Percentiles rank a stretch among this genome's conserved stretches.
These are phyloP conservation scores for Dryas drummondii DNA, from an alignment of 306 rosid species.

Conservation along the genomic window DNA sequence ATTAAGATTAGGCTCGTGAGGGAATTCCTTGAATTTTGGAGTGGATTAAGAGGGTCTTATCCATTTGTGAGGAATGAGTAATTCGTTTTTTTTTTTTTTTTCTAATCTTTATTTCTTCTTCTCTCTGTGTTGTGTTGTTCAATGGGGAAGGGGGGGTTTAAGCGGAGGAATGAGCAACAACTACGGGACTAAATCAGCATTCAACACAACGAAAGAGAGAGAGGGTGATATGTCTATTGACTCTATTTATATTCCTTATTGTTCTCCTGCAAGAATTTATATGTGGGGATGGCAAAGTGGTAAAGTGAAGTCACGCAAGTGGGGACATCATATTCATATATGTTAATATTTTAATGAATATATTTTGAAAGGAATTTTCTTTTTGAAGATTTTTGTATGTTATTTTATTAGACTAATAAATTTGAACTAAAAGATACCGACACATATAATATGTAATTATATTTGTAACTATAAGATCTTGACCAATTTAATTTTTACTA, in stretches of 20 bases:
- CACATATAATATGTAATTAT: too few species aligned
- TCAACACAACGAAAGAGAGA: slow-evolving; percentile 36
- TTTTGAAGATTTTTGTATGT: too few species aligned
- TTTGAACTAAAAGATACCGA: too few species aligned
- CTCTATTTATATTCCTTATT: slow-evolving; percentile 38
- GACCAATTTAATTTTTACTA: too few species aligned
- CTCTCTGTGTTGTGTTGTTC: slow-evolving; percentile 28
- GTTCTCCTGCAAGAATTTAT: slow-evolving; percentile 34
- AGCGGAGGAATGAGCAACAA: slow-evolving; percentile 63
- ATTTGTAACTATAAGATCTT: too few species aligned
- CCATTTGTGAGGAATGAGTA: slow-evolving; percentile 46
- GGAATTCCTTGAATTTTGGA: slow-evolving; percentile 42
- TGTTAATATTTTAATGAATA: background rate
- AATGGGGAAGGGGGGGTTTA: slow-evolving; percentile 40
- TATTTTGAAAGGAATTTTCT: background rate
- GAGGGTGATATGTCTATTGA: slow-evolving; percentile 44
- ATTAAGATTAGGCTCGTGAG: slow-evolving; percentile 25
- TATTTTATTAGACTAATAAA: too few species aligned
- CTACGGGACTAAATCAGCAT: slow-evolving; percentile 65
- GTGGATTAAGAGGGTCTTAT: slow-evolving; percentile 54
- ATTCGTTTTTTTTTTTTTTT: slow-evolving; percentile 7
- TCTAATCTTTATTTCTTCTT: slow-evolving; percentile 14
- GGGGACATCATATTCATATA: slow-evolving; percentile 23
- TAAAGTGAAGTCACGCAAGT: slow-evolving; percentile 29
- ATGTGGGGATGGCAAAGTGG: slow-evolving; percentile 38